A percentile compares a stretch with the other conserved stretches of the same genome.
phyloP scores from a whole-genome alignment of 805 yeast species.

The Hanseniaspora nectarophila region DNA sequence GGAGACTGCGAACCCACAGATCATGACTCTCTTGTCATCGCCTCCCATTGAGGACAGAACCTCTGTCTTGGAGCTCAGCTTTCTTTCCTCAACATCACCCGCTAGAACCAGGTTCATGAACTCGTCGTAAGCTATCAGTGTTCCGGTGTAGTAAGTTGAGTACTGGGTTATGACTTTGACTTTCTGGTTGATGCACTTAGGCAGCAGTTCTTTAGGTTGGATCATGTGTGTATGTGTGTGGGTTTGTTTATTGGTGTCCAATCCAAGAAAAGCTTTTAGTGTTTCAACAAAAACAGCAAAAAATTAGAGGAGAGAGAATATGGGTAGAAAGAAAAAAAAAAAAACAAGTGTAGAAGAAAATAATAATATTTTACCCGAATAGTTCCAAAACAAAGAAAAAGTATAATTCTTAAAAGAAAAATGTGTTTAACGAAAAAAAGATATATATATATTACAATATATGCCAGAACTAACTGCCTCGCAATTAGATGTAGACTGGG shows the following conservation, averaged over 20 bases:
- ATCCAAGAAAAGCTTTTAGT: not conserved
- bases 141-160: slow-evolving; percentile 75
- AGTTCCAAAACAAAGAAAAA: too few species aligned
- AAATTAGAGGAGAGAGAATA: too few species aligned
- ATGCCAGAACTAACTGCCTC: too few species aligned
- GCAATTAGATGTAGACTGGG: not conserved
- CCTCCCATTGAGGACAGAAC: slow-evolving; percentile 17
- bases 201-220: slow-evolving; percentile 75
- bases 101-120: slow-evolving; percentile 83
- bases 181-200: slow-evolving; percentile 69
- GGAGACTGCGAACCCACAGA: slow-evolving; percentile 61
- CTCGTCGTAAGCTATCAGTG: slow-evolving; percentile 84
- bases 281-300: too few species aligned
- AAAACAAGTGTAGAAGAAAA: too few species aligned
- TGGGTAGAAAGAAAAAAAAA: too few species aligned
- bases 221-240: slow-evolving; percentile 18
- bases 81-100: slow-evolving; percentile 37
- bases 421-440: too few species aligned
- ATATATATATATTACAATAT: too few species aligned
- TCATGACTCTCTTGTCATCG: slow-evolving; percentile 45
- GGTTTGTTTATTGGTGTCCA: not conserved
- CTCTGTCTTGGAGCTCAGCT: not conserved
- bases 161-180: slow-evolving; percentile 59
- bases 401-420: too few species aligned
- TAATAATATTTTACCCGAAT: too few species aligned